Percentiles rank a stretch among this genome's conserved stretches.
phyloP scores from a whole-genome alignment of 768 basidiomycete species.

The Boletellus ananas region DNA sequence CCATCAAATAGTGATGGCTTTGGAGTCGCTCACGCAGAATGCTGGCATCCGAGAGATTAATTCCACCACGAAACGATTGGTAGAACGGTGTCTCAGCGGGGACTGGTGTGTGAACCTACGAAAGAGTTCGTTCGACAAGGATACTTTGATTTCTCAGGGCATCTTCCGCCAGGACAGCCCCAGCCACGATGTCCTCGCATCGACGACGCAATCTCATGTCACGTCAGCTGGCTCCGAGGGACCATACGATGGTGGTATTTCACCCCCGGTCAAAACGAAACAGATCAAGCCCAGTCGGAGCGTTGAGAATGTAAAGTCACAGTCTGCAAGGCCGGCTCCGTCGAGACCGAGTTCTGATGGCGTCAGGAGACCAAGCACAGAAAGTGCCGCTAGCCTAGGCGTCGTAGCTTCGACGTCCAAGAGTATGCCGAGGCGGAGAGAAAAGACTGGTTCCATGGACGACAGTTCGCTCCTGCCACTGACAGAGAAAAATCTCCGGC shows the following conservation, averaged over 20 bases:
- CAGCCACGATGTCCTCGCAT: constrained; percentile 40
- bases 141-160: constrained; percentile 24
- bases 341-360: constrained; percentile 35
- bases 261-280: constrained; percentile 33
- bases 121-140: constrained; percentile 34
- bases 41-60: constrained; percentile 77
- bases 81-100: constrained; percentile 83
- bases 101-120: constrained; percentile 80
- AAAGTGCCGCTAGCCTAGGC: constrained; percentile 33
- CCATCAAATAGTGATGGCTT: constrained; percentile 75
- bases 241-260: constrained; percentile 17
- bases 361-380: constrained; percentile 39
- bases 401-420: constrained; percentile 26
- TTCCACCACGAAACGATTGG: constrained; percentile 85
- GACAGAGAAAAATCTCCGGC: constrained; percentile 14
- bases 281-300: constrained; percentile 63
- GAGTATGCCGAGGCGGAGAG: constrained; percentile 18
- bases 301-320: constrained; percentile 51
- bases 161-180: constrained; percentile 39
- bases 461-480: constrained; percentile 20
- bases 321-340: constrained; percentile 23
- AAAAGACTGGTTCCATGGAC: constrained; percentile 27
- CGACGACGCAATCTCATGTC: constrained; percentile 31
- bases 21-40: constrained; percentile 75
- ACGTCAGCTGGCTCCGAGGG: constrained; percentile 11